These are phyloP conservation scores for Pichia exigua DNA, from an alignment of 805 yeast genomes.

Conservation along the genomic window DNA sequence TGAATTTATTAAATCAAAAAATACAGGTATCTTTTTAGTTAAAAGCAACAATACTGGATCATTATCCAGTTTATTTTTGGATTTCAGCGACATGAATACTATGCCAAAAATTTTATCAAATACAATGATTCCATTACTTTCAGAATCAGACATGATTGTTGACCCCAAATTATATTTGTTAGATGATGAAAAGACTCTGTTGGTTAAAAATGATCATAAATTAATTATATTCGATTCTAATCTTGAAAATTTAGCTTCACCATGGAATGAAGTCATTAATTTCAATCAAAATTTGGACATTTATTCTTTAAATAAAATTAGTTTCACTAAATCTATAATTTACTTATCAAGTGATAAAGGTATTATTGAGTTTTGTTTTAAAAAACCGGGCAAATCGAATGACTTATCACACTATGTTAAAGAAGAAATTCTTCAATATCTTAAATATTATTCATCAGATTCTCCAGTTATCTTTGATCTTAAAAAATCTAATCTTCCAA, in stretches of 20 bases:
- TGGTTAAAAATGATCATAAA: neutral
- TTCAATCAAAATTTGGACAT: constrained; percentile 47
- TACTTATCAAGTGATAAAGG: constrained; percentile 49
- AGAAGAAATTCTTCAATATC: constrained; percentile 78
- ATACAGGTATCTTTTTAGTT: neutral
- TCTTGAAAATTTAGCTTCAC: constrained; percentile 12
- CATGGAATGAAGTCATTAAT: constrained; percentile 78
- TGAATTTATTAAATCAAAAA: neutral
- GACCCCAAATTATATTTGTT: neutral
- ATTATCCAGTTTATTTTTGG: neutral
- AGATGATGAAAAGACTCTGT: neutral
- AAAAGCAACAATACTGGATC: neutral
- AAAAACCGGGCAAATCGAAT: constrained; percentile 20
- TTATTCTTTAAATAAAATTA: constrained; percentile 45
- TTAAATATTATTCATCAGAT: constrained; percentile 41
- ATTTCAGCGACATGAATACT: neutral
- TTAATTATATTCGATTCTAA: constrained; percentile 57
- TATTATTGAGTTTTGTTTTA: constrained; percentile 50
- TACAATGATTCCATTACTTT: neutral
- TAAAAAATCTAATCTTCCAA: constrained; percentile 32
- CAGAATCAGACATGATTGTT: neutral
- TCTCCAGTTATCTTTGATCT: constrained; percentile 18
- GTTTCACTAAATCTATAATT: constrained; percentile 4
- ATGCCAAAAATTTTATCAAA: neutral
- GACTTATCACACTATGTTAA: constrained; percentile 35